A percentile compares a stretch with the other conserved stretches of the same genome.
Evolutionary conservation across 148 eudicot species (phyloP).

Genomic region (Vaccinium macrocarpon): DNA sequence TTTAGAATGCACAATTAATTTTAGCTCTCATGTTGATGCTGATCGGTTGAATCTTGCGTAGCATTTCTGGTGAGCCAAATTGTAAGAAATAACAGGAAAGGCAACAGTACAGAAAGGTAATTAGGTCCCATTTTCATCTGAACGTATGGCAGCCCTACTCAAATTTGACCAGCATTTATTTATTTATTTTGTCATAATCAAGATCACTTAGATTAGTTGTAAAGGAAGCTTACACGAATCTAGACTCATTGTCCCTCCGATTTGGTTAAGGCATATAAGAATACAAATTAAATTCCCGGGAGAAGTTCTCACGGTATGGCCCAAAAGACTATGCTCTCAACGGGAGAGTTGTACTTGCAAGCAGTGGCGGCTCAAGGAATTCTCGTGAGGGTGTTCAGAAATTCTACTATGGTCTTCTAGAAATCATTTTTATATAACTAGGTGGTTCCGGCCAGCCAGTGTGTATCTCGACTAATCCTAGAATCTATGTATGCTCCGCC

Average conservation of each 20-base stretch:
- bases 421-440: too few relatives aligned
- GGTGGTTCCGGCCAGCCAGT: too few relatives aligned
- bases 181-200: neutral
- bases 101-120: neutral
- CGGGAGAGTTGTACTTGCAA: neutral
- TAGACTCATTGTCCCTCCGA: neutral
- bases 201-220: neutral
- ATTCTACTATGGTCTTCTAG: too few relatives aligned
- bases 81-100: too few relatives aligned
- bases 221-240: neutral
- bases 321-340: neutral
- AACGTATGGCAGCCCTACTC: neutral
- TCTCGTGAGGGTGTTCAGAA: too few relatives aligned
- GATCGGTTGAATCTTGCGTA: neutral
- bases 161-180: neutral
- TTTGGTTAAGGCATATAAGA: neutral
- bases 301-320: neutral
- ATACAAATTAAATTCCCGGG: neutral
- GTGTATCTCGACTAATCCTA: too few relatives aligned
- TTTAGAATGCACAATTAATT: neutral
- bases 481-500: too few relatives aligned
- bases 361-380: too few relatives aligned
- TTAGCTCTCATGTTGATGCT: neutral
- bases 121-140: neutral
- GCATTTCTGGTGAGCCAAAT: neutral